phyloP scores from a whole-genome alignment of 257 asterid genomes.

The Fraxinus americana region DNA sequence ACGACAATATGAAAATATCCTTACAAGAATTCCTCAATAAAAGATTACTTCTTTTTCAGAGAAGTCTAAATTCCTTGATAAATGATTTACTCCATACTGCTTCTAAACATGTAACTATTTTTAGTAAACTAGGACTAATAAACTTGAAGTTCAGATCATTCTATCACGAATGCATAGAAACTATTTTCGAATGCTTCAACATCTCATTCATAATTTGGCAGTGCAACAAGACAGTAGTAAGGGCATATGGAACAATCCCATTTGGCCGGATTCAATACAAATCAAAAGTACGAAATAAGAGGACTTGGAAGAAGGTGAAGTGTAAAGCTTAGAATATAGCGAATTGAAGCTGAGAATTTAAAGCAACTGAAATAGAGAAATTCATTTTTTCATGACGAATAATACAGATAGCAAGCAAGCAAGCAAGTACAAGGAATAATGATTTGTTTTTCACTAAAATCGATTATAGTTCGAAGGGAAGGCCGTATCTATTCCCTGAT shows the following conservation, averaged over 20 bases:
- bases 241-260: not conserved
- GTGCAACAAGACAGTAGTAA: not conserved
- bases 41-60: constrained; percentile 2
- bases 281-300: not conserved
- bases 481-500: not conserved
- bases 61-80: not conserved
- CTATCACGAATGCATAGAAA: not conserved
- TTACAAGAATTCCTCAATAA: not conserved
- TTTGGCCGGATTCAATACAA: not conserved
- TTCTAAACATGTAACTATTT: not conserved
- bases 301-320: not conserved
- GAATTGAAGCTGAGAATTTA: constrained; percentile 3
- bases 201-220: not conserved
- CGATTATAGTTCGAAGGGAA: not conserved
- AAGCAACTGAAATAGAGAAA: not conserved
- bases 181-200: not conserved
- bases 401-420: not conserved
- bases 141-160: not conserved
- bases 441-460: not conserved
- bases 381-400: not conserved
- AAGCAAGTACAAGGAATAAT: not conserved
- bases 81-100: not conserved
- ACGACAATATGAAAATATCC: not conserved
- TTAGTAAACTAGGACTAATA: not conserved
- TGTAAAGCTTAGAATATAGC: not conserved